Evolutionary conservation across 257 asterid species (phyloP), one percentile per base, ranked within the genome.

Genomic region (Jasminum sambac): DNA sequence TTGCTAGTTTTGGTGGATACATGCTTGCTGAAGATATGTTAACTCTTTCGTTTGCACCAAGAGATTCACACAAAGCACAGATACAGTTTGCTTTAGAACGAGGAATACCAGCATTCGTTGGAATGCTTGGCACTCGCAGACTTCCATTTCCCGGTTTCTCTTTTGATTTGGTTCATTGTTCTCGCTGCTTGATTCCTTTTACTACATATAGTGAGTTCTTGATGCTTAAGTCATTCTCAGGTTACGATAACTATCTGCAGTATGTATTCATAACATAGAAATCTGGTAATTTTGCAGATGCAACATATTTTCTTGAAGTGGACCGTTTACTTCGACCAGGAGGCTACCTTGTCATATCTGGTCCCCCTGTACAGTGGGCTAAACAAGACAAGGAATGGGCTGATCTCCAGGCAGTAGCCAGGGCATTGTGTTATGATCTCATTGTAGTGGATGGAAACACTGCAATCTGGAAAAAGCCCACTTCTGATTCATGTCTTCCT

Each of bases 321-420:
- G 98, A 95, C 80, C 81, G 98, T 67, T 76, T 95, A 72, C 98
- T 95, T 73, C 91, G 98, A 68, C 98, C 99, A 3, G 99, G 99
- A 64, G 98, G 98, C 69, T 90, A 88, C 84, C 82, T 95, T 50
- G 98, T 92, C 66, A 91, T 95, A 46, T 95, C 98, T 64, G 98
- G 99, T 0, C 98, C 97, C 48, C 99, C 99, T 9, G 97, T 95
- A 24, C 95, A 91, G 82, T 91, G 99, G 99, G 66, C 95, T 69
- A 95, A 95, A 79, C 96, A 82, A 69, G 99, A 95, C 70, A 89
- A 89, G 78, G 99, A 91, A 78, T 95, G 99, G 99, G 93, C 90
- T 5, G 99, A 95, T 77, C 95, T 95, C 76, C 98, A 95, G 82
- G 84, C 89, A 21, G 99, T 84, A 72, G 95, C 97, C 70, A 77